A percentile compares a stretch with the other conserved stretches of the same genome.
Evolutionary conservation across 2,329 filamentous ascomycete species (phyloP).

Genomic region (Penicillium sclerotigenum): DNA sequence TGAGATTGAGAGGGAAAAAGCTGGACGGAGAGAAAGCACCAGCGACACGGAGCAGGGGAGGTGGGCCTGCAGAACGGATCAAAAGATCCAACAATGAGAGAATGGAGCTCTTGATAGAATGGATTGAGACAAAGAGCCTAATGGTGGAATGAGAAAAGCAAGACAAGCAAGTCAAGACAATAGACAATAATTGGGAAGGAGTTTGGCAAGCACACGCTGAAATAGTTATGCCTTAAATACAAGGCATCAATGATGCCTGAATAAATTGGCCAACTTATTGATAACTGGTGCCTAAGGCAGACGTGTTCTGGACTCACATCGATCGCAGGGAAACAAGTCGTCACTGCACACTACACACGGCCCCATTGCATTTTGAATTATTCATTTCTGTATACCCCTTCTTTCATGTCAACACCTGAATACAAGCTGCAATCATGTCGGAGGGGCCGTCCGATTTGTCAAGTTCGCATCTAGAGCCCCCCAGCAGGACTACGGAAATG

Average conservation of each 20-base stretch:
- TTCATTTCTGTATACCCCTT: slow-evolving; percentile 10
- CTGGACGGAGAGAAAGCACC: slow-evolving; percentile 11
- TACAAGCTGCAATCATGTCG: slow-evolving; percentile 32
- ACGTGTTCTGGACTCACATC: slow-evolving; percentile 32
- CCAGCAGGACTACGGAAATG: slow-evolving; percentile 54
- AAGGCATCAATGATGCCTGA: slow-evolving; percentile 15
- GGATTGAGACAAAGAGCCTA: slow-evolving; percentile 3
- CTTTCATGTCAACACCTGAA: slow-evolving; percentile 25
- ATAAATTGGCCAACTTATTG: background rate
- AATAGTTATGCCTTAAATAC: slow-evolving; percentile 12
- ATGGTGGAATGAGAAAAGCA: background rate
- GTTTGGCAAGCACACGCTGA: slow-evolving; percentile 22
- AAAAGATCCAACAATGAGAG: slow-evolving; percentile 2
- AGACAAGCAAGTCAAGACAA: slow-evolving; percentile 7
- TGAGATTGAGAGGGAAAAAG: slow-evolving; percentile 18
- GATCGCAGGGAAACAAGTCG: slow-evolving; percentile 27
- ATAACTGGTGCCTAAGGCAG: slow-evolving; percentile 25
- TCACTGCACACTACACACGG: slow-evolving; percentile 22
- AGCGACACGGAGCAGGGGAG: slow-evolving; percentile 11
- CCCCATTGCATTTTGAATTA: slow-evolving; percentile 15
- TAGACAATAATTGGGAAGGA: slow-evolving; percentile 23
- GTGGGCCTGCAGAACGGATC: slow-evolving; percentile 14
- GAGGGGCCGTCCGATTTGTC: slow-evolving; percentile 37
- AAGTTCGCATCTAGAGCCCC: slow-evolving; percentile 50
- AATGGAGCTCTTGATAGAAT: slow-evolving; percentile 6